Percentiles rank a stretch among this genome's conserved stretches.
phyloP scores from a whole-genome alignment of 31 red algal species.

The Odonthalia washingtoniensis region DNA sequence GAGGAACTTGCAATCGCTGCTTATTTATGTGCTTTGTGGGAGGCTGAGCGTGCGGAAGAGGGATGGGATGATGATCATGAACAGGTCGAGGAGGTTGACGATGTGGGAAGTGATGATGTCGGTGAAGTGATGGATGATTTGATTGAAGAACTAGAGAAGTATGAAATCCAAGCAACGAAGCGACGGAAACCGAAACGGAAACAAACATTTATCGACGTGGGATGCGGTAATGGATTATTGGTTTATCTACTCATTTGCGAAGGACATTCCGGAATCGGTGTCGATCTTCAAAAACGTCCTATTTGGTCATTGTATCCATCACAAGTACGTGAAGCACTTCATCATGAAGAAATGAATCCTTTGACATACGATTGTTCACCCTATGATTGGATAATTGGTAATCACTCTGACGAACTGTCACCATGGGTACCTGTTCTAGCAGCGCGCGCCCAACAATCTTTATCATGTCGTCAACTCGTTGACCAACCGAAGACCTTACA shows the following conservation, averaged over 20 bases:
- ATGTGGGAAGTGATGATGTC: too few relatives aligned
- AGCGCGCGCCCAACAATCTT: conserved; percentile 28
- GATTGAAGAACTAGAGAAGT: too few relatives aligned
- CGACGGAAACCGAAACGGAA: background rate
- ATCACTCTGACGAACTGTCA: conserved; percentile 60
- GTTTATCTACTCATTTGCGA: conserved; percentile 54
- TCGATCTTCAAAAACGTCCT: conserved; percentile 46
- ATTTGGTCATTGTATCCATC: conserved; percentile 52
- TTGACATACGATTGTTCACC: conserved; percentile 48
- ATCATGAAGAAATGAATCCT: conserved; percentile 47
- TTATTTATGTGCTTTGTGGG: conserved; percentile 55
- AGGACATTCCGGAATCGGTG: conserved; percentile 46
- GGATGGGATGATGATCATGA: too few relatives aligned
- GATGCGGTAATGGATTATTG: conserved; percentile 57
- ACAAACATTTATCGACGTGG: conserved; percentile 47
- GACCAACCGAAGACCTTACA: background rate
- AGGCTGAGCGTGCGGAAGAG: conserved; percentile 35
- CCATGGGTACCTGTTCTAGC: conserved; percentile 62
- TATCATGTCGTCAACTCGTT: conserved; percentile 8
- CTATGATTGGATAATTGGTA: conserved; percentile 61
- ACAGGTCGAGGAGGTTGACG: too few relatives aligned
- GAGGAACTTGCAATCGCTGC: conserved; percentile 61
- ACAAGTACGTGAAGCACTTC: conserved; percentile 14
- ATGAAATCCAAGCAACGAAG: too few relatives aligned
- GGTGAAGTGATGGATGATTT: too few relatives aligned